phyloP scores from a whole-genome alignment of 352 stramenopile genomes.

The Phytophthora hybrid region DNA sequence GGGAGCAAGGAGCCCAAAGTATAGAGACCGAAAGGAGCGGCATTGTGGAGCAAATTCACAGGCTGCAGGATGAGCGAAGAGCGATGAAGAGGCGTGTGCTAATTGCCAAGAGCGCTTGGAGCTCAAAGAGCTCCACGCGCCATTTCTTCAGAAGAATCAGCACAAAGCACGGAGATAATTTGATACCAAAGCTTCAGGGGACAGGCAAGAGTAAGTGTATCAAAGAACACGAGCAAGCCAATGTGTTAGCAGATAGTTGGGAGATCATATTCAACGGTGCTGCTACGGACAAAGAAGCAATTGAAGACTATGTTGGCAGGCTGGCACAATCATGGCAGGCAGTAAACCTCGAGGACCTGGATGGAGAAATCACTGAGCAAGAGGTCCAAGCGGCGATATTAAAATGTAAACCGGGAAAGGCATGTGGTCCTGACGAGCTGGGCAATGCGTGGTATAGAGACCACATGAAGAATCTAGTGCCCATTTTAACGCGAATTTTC shows the following conservation, averaged over 20 bases:
- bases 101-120: constrained; percentile 4
- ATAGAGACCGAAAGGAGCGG: not conserved
- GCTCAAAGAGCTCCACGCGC: not conserved
- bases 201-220: no score
- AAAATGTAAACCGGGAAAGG: constrained; percentile 6
- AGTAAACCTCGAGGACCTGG: not conserved
- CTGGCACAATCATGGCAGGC: not conserved
- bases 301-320: not conserved
- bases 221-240: no score
- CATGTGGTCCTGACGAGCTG: not conserved
- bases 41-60: not conserved
- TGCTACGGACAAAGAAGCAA: not conserved
- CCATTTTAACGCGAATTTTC: not conserved
- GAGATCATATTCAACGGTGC: constrained; percentile 7
- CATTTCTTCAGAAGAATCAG: constrained; percentile 8
- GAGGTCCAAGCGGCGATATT: not conserved
- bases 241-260: constrained; percentile 3
- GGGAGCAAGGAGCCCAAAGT: no score
- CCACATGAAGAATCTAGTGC: not conserved
- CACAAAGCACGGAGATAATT: constrained; percentile 13
- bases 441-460: constrained; percentile 4
- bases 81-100: not conserved
- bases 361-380: not conserved
- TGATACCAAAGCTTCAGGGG: not conserved
- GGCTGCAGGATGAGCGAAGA: not conserved